Evolutionary conservation across 768 basidiomycete genomes (phyloP).

Genomic region (Lentinula guzmanii): DNA sequence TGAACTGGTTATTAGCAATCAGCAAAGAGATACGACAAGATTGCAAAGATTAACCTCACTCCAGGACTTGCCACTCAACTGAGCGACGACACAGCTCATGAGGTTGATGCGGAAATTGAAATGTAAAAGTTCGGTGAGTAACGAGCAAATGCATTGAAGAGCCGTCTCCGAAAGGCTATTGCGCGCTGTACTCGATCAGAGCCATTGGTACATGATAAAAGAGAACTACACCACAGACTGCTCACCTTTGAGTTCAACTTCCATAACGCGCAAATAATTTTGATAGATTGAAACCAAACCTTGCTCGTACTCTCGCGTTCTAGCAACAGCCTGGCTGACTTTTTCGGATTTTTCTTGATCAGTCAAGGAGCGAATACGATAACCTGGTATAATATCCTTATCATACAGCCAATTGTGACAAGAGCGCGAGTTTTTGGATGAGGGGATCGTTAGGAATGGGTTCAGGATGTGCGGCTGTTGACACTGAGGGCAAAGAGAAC

Average conservation of each 20-base stretch:
- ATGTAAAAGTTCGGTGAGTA: constrained; percentile 79
- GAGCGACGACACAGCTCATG: constrained; percentile 79
- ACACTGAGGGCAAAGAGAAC: constrained; percentile 76
- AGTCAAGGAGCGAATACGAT: constrained; percentile 87
- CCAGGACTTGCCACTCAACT: constrained; percentile 83
- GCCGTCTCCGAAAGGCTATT: constrained; percentile 61
- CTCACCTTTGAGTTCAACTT: constrained; percentile 82
- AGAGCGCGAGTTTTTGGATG: constrained; percentile 81
- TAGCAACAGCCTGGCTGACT: constrained; percentile 87
- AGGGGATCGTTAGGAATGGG: constrained; percentile 73
- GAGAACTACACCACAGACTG: not conserved
- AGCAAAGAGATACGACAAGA: constrained; percentile 6
- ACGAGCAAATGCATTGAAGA: constrained; percentile 82
- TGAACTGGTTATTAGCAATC: constrained; percentile 9
- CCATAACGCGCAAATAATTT: constrained; percentile 77
- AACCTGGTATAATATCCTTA: constrained; percentile 94
- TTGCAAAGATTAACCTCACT: constrained; percentile 56
- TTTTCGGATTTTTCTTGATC: constrained; percentile 90
- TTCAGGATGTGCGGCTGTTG: constrained; percentile 60
- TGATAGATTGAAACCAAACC: constrained; percentile 87
- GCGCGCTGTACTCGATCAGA: constrained; percentile 40
- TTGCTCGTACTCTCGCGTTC: constrained; percentile 93
- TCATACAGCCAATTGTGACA: constrained; percentile 92
- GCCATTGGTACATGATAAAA: constrained; percentile 4
- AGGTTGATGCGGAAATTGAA: constrained; percentile 97